Conservation (phyloP, 352 stramenopile genomes). For the Pythium vanterpoolii region DNA sequence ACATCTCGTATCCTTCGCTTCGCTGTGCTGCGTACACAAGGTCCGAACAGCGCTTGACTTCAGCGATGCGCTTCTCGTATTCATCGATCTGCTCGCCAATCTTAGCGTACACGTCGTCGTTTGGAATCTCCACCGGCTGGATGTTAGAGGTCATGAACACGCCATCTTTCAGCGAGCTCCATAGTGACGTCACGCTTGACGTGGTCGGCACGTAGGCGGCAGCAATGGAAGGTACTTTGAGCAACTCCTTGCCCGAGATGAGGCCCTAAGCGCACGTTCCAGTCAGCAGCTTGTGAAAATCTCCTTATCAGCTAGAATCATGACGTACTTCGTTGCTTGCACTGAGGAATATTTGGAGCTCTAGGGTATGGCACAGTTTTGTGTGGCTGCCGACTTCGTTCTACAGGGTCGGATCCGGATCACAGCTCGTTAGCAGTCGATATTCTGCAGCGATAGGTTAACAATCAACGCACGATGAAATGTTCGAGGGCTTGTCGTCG, state of each 20-base stretch:
- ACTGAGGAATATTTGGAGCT: slow-evolving; percentile 82
- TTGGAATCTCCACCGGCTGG: slow-evolving; percentile 85
- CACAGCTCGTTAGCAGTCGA: slow-evolving; percentile 2
- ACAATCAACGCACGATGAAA: slow-evolving; percentile 62
- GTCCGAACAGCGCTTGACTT: slow-evolving; percentile 81
- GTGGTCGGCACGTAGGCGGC: slow-evolving; percentile 76
- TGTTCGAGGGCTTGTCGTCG: slow-evolving; percentile 82
- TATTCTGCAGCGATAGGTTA: not conserved
- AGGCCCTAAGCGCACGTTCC: slow-evolving; percentile 41
- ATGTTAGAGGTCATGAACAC: slow-evolving; percentile 73
- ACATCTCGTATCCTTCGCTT: slow-evolving; percentile 85
- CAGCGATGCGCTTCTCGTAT: slow-evolving; percentile 79
- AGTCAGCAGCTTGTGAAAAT: not conserved
- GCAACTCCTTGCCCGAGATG: slow-evolving; percentile 77
- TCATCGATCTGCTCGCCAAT: slow-evolving; percentile 86
- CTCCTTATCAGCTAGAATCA: not conserved
- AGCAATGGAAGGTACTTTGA: slow-evolving; percentile 72
- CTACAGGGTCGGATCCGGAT: slow-evolving; percentile 25
- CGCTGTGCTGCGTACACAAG: slow-evolving; percentile 76
- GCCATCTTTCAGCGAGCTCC: slow-evolving; percentile 81
- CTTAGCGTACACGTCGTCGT: slow-evolving; percentile 80
- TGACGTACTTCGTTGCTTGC: slow-evolving; percentile 69
- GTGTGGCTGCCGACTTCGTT: slow-evolving; percentile 84
- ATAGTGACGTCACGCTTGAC: slow-evolving; percentile 70
- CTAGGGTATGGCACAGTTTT: slow-evolving; percentile 80